Evolutionary conservation across 371 early-diverging fungal genomes (phyloP), one percentile per base, ranked within the genome.

Genomic region (Mucor indicus): DNA sequence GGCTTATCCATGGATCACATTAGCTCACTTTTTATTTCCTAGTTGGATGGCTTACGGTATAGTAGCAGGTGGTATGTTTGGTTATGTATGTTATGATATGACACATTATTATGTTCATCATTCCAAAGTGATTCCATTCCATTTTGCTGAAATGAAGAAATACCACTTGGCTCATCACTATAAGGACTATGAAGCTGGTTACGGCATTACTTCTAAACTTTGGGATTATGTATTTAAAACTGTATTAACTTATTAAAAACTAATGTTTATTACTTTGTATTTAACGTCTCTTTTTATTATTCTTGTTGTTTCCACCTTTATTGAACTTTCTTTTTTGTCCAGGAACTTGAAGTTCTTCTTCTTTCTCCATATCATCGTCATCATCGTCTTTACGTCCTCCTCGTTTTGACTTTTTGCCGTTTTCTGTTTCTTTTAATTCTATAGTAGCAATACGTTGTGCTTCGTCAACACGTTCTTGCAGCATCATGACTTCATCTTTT

Each of bases 161-260:
- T 94, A 92, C 56, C 96, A 96, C 53, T 60, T 96, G 36, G 90
- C 87, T 32, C 96, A 96, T 62, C 96, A 96, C 65, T 95, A 95
- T 77, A 84, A 88, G 72, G 77, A 92, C 59, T 83, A 78, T 50
- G 78, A 91, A 42, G 62, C 75, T 4, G 95, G 93, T 4, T 96
- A 84, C 55, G 96, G 96, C 11, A 93, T 96, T 61, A 93, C 95
- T 23, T 84, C 84, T 62, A 91, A 89, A 67, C 31, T 94, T 38
- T 92, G 92, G 92, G 95, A 95, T 68, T 66, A 77, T 44, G 72
- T 90, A 27, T 91, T 92, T 60, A 75, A 75, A 25, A 91, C 93
- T 13, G 52, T 69, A 10, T 50, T 84, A 22, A 42, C 60, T 19
- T 68, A 68, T 50, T n/a, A 44, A 44, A 12, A 32, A 44, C 21